Conservation (phyloP, 768 basidiomycete genomes). For the Termitomyces sp. region DNA sequence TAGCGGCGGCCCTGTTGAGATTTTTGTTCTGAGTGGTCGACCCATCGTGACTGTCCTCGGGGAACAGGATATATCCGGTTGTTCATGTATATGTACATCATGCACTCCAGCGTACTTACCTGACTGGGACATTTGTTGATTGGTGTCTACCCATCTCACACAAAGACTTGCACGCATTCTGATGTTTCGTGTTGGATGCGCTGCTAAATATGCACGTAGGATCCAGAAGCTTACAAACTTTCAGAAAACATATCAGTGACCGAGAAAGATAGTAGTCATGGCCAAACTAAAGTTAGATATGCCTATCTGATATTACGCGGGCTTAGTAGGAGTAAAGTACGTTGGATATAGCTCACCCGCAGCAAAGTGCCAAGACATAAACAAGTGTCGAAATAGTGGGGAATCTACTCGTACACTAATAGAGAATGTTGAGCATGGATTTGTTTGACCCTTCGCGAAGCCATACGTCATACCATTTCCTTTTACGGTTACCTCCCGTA, state of each 20-base stretch:
- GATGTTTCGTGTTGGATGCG: background rate
- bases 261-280: background rate
- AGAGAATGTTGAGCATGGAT: too few species aligned
- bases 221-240: background rate
- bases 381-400: too few species aligned
- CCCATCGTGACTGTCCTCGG: background rate
- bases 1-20: background rate
- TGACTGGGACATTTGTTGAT: background rate
- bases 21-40: slow-evolving; percentile 1
- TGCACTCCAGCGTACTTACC: background rate
- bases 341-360: too few species aligned
- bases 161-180: background rate
- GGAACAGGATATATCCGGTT: background rate
- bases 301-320: too few species aligned
- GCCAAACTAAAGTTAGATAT: too few species aligned
- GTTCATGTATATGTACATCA: background rate
- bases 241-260: background rate
- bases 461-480: too few species aligned
- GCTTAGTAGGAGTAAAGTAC: too few species aligned
- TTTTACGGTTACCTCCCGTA: too few species aligned
- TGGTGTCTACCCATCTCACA: background rate
- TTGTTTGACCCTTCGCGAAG: too few species aligned
- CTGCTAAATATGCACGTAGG: background rate
- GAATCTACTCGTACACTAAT: too few species aligned
- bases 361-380: too few species aligned